A percentile compares a stretch with the other conserved stretches of the same genome.
Evolutionary conservation across 176 grass and related monocot genomes (phyloP).

Genomic region (Thinopyrum elongatum): DNA sequence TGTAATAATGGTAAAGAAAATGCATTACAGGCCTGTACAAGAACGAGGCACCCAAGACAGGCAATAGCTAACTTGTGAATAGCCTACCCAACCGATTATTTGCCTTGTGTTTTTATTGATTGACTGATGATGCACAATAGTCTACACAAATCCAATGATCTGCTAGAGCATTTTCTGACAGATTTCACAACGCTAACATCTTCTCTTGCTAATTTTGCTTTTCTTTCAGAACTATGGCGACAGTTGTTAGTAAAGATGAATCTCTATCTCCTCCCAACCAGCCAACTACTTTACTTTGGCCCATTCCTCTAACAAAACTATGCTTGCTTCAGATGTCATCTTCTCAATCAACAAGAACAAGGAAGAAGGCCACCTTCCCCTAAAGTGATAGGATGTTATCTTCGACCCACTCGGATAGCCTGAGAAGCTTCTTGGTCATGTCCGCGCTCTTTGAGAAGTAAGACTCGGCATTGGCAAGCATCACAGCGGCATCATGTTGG

Average conservation of each 20-base stretch:
- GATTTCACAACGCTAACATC: not conserved
- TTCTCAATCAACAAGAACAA: not conserved
- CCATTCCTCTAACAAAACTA: constrained; percentile 37
- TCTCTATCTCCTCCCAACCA: not conserved
- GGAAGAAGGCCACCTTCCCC: not conserved
- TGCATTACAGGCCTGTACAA: not conserved
- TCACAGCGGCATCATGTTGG: constrained; percentile 71
- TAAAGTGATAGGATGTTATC: constrained; percentile 52
- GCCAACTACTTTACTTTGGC: constrained; percentile 23
- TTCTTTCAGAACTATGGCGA: not conserved
- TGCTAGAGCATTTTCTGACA: constrained; percentile 18
- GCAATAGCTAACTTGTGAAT: not conserved
- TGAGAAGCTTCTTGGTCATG: constrained; percentile 59
- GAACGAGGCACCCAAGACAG: not conserved
- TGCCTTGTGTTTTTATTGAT: not conserved
- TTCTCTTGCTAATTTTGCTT: constrained; percentile 12
- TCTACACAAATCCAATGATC: constrained; percentile 33
- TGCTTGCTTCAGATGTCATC: not conserved
- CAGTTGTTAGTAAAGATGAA: constrained; percentile 25
- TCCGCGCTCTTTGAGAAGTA: constrained; percentile 69
- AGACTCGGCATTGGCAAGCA: constrained; percentile 59
- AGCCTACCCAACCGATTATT: not conserved
- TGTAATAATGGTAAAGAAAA: not conserved
- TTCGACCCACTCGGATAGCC: constrained; percentile 54
- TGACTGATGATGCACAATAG: not conserved